Evolutionary conservation across 345 rosid genomes (phyloP), one percentile per base, ranked within the genome.

Genomic region (Populus euphratica): DNA sequence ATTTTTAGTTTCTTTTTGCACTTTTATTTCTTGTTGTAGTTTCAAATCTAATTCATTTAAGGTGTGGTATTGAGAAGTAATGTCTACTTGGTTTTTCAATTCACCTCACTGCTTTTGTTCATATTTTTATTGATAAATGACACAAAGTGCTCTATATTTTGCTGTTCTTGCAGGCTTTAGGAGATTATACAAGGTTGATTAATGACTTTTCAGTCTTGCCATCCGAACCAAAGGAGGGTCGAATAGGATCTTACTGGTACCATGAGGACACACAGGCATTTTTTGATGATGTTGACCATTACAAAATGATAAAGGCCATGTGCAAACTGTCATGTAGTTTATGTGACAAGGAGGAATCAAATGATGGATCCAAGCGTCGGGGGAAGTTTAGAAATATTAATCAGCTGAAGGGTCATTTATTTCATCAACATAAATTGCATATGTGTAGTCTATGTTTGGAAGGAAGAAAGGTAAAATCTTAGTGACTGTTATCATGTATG

Each of bases 291-390:
- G 83, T 79, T 66, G 99, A 94, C 76, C 97, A 96, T 54, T 96
- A 96, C 84, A 91, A 83, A 87, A 90, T 96, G 99, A 87, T 96
- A 83, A 96, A 92, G 86, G 99, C 97, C 13, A 96, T 94, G 99
- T 96, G 99, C 82, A 91, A 90, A 82, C 94, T 96, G 70, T 91
- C 98, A 2, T 96, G 98, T 56, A 89, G 89, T 80, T 90, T 83
- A 21, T 96, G 99, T 74, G 99, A 96, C 81, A 89, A 86, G 76
- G 89, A 85, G 69, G 89, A 91, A 74, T 29, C 84, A n/a, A 86
- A 49, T 74, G 94, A 89, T 69, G 94, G 88, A 64, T 56, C 88
- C 43, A 93, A 86, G 85, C 89, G 88, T 31, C 88, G 90, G 2
- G 83, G 54, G 18, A 87, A 82, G 86, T 92, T 94, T 83, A 88